Evolutionary conservation across 441 rosid genomes (phyloP).

Genomic region (Daphne laureola): DNA sequence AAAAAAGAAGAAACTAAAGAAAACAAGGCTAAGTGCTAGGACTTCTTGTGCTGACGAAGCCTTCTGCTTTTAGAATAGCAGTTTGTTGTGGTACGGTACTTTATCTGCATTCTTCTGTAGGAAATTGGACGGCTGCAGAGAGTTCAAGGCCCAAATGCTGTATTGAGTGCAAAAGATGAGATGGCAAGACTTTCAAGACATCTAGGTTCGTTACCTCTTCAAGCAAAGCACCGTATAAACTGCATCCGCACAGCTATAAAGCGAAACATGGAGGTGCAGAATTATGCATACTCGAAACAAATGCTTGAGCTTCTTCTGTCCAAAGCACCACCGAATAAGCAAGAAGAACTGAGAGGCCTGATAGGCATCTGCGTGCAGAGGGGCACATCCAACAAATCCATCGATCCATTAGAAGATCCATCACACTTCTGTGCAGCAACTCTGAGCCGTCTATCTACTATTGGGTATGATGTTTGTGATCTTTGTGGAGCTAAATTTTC

Average conservation of each 20-base stretch:
- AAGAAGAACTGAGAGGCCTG: constrained; percentile 82
- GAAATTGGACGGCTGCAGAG: constrained; percentile 86
- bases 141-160: constrained; percentile 87
- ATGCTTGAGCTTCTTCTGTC: constrained; percentile 95
- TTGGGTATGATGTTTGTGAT: constrained; percentile 94
- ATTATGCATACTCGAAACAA: constrained; percentile 84
- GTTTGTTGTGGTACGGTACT: constrained; percentile 4
- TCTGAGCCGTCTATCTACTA: constrained; percentile 91
- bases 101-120: constrained; percentile 28
- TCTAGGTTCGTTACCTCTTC: constrained; percentile 83
- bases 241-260: constrained; percentile 93
- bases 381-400: constrained; percentile 85
- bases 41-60: too few species aligned
- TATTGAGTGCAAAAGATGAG: constrained; percentile 89
- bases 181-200: constrained; percentile 95
- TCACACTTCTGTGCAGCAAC: constrained; percentile 97
- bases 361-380: constrained; percentile 87
- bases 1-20: too few species aligned
- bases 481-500: constrained; percentile 96
- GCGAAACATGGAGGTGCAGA: constrained; percentile 97
- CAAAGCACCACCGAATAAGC: constrained; percentile 88
- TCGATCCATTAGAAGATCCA: constrained; percentile 90
- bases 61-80: neutral
- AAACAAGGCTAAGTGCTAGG: too few species aligned
- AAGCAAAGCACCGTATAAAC: constrained; percentile 91